Evolutionary conservation across 345 rosid genomes (phyloP).

Genomic region (Eucalyptus regnans): DNA sequence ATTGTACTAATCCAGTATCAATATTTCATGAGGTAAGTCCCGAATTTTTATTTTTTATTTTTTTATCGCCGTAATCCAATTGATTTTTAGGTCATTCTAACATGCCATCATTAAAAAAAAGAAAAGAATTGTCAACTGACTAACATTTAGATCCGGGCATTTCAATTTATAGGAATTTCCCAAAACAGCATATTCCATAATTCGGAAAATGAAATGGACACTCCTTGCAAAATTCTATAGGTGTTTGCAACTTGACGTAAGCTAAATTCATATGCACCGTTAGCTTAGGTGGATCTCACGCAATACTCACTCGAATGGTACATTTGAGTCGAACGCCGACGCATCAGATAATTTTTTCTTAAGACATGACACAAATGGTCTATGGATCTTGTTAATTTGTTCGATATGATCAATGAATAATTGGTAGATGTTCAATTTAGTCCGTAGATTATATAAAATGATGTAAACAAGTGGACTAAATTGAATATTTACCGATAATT

Average conservation of each 20-base stretch:
- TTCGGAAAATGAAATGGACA: neutral
- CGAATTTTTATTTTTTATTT: neutral
- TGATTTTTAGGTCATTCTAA: neutral
- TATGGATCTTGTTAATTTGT: neutral
- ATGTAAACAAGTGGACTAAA: neutral
- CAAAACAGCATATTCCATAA: neutral
- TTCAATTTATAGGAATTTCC: neutral
- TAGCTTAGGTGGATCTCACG: neutral
- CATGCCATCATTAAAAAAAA: neutral
- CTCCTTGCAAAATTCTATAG: neutral
- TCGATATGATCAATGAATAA: fast-evolving
- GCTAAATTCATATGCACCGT: neutral
- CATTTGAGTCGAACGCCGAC: fast-evolving
- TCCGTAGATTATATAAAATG: neutral
- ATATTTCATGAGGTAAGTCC: neutral
- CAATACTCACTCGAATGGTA: neutral
- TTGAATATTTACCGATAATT: neutral
- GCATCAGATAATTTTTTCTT: too few species aligned
- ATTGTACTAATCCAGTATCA: neutral
- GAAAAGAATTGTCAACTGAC: neutral
- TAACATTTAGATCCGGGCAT: neutral
- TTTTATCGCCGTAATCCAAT: neutral
- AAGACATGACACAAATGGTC: fast-evolving
- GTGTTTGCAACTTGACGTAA: neutral
- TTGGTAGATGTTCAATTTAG: neutral